Percentiles rank a stretch among this genome's conserved stretches.
Conservation (phyloP, 2,329 filamentous ascomycete genomes). For the Scortechinia acanthostroma region DNA sequence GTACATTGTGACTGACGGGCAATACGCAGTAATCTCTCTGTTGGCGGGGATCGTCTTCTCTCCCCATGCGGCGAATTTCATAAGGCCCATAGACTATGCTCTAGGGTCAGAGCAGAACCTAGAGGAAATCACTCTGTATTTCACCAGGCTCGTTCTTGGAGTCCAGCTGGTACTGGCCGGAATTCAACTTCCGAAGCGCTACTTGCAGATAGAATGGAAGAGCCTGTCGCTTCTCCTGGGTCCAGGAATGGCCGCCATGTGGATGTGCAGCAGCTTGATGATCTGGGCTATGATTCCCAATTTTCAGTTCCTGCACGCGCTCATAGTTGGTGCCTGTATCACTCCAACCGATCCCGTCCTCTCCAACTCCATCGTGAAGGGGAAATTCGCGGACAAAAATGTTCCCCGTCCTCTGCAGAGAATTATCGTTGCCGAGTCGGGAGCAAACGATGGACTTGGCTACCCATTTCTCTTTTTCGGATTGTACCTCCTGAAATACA, state of each 20-base stretch:
- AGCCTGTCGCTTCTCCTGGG: conserved; percentile 37
- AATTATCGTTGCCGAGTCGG: conserved; percentile 56
- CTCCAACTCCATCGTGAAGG: conserved; percentile 66
- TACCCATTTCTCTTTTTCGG: conserved; percentile 66
- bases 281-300: conserved; percentile 71
- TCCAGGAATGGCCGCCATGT: conserved; percentile 1
- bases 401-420: conserved; percentile 60
- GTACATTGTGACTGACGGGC: conserved; percentile 5
- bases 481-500: conserved; percentile 58
- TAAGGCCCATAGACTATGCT: conserved; percentile 72
- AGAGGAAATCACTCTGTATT: conserved; percentile 71
- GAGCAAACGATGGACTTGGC: conserved; percentile 64
- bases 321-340: conserved; percentile 61
- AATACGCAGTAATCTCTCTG: conserved; percentile 67
- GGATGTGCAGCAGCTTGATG: conserved; percentile 56
- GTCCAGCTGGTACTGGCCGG: conserved; percentile 86
- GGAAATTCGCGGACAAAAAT: conserved; percentile 67
- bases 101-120: conserved; percentile 44
- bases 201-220: conserved; percentile 62
- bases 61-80: conserved; percentile 69
- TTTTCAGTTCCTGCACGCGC: conserved; percentile 56
- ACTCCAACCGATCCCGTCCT: conserved; percentile 67
- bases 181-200: conserved; percentile 78
- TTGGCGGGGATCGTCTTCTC: conserved; percentile 74
- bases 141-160: conserved; percentile 79